Base-by-base conservation (phyloP, 495 filamentous ascomycete genomes). In the Hyaloscypha finlandica region DNA sequence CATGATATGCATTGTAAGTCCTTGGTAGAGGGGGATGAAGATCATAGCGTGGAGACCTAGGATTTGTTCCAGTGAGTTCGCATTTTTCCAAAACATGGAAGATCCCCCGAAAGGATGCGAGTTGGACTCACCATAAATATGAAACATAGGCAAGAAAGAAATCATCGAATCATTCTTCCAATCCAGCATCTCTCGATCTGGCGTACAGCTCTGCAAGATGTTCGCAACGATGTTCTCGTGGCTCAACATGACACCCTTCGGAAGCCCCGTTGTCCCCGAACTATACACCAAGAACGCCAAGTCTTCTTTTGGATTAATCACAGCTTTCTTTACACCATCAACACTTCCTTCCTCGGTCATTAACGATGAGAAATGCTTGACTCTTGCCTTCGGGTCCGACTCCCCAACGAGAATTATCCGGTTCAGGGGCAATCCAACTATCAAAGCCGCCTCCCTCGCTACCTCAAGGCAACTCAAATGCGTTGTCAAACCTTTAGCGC, bases 1-100 rank as follows among this genome's bases (percentile, higher is more conserved):
- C 85, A 97, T 89, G 12, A 97, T 87, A 1, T 93, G 75, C 0
- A 86, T 79, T 48, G 83, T 80, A 60, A 87, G 78, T 12, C 94
- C 94, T 54, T 80, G 77, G 73, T 86, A 88, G 8, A 95, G 66
- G 16, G 80, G 75, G 55, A 81, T 78, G 68, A 89, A 87, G 25
- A 92, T 75, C 6, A 89, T 74, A 58, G 22, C 48, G 3, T 61
- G 20, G 3, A 66, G 6, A 76, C 91, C 91, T 71, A 95, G 25
- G 25, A 1, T 96, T 67, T 87, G 87, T 11, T 6, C 16, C 16
- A 56, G 29, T n/a, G 8, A n/a, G 19, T n/a, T 16, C 51, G 16
- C 22, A 53, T 20, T 56, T 8, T 31, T 56, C 29, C 20, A 25
- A 9, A 29, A 29, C 29, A 56, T 25, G 16, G 1, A 6, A 12